A percentile compares a stretch with the other conserved stretches of the same genome.
phyloP scores from a whole-genome alignment of 1,284 basidiomycete species.

The Rhizoctonia solani region DNA sequence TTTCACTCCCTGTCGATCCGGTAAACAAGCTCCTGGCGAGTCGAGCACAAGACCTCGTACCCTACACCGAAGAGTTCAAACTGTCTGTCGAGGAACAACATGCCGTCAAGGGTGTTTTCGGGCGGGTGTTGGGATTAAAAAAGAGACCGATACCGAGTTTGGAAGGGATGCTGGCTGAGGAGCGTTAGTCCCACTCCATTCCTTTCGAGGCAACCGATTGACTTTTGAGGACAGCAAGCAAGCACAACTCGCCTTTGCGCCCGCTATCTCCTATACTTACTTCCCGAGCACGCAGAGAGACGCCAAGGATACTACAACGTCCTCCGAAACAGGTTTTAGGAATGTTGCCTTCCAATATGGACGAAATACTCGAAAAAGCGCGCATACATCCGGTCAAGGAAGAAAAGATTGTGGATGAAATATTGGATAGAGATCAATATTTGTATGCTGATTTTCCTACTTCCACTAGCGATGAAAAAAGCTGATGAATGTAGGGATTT shows the following conservation, averaged over 20 bases:
- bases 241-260: slow-evolving; percentile 5
- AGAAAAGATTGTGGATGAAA: background rate
- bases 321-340: slow-evolving; percentile 13
- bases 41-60: background rate
- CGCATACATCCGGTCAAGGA: slow-evolving; percentile 20
- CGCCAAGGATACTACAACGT: slow-evolving; percentile 6
- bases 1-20: slow-evolving; percentile 17
- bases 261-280: slow-evolving; percentile 29
- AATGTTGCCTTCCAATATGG: slow-evolving; percentile 4
- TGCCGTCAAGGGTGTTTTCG: background rate
- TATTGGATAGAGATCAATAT: background rate
- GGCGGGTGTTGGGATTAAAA: background rate
- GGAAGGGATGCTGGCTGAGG: slow-evolving; percentile 4
- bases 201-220: background rate
- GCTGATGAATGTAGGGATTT: background rate
- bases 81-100: background rate
- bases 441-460: background rate
- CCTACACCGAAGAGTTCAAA: slow-evolving; percentile 4
- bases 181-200: background rate
- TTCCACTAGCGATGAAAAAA: background rate
- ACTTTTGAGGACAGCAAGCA: background rate
- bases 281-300: slow-evolving; percentile 9
- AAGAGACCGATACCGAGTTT: background rate
- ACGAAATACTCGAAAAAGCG: background rate
- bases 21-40: background rate